phyloP scores from a whole-genome alignment of 495 filamentous ascomycete species.

The Tuber calosporum region DNA sequence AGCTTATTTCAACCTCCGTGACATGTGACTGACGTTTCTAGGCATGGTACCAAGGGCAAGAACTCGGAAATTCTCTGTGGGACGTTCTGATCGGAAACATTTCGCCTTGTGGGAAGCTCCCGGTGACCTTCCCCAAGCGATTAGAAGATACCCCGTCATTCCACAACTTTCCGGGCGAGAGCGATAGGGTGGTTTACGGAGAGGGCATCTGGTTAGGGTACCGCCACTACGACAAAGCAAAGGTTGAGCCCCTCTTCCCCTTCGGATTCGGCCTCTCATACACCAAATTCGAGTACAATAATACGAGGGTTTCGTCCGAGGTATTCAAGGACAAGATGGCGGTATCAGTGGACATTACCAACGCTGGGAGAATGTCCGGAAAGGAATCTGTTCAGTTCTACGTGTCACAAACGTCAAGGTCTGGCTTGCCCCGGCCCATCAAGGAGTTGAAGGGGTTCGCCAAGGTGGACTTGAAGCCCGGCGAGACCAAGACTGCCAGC shows the following conservation, averaged over 20 bases:
- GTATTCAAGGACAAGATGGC: conserved; percentile 48
- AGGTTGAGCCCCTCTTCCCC: conserved; percentile 57
- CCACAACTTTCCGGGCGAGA: conserved; percentile 61
- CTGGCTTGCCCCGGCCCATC: conserved; percentile 52
- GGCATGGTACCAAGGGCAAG: conserved; percentile 63
- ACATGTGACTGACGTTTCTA: conserved; percentile 38
- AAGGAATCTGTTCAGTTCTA: conserved; percentile 67
- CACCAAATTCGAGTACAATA: conserved; percentile 57
- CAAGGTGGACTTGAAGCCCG: conserved; percentile 59
- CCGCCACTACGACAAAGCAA: conserved; percentile 62
- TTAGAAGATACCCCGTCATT: conserved; percentile 69
- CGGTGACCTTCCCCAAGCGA: conserved; percentile 59
- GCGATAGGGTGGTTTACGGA: conserved; percentile 63
- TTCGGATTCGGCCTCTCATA: conserved; percentile 73
- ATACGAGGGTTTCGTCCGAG: conserved; percentile 45
- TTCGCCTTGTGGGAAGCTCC: conserved; percentile 61
- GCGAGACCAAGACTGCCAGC: conserved; percentile 54
- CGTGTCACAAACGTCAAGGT: conserved; percentile 46
- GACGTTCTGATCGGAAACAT: conserved; percentile 62
- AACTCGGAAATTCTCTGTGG: conserved; percentile 59
- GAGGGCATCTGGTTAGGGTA: conserved; percentile 75
- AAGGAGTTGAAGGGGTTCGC: conserved; percentile 68
- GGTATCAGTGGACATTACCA: conserved; percentile 49
- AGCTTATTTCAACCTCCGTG: conserved; percentile 7
- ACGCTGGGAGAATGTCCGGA: conserved; percentile 59